phyloP scores from a whole-genome alignment of 306 rosid genomes.

The Nissolia schottii region DNA sequence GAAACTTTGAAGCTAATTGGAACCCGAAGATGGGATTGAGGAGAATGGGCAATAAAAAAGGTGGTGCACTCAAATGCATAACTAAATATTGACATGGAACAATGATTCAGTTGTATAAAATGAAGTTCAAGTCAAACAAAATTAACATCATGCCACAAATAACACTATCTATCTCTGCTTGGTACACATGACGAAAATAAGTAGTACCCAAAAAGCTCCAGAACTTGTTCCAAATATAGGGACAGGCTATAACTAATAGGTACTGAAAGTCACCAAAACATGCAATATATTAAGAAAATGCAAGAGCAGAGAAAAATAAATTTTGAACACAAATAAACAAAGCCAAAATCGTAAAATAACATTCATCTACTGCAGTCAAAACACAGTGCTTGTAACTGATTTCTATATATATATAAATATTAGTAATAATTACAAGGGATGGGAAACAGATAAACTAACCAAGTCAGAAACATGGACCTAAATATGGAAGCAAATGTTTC shows the following conservation, averaged over 20 bases:
- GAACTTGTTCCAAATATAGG: not conserved
- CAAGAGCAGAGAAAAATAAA: not conserved
- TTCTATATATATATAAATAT: slow-evolving; percentile 39
- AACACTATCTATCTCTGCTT: not conserved
- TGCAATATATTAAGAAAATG: not conserved
- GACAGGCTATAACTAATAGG: not conserved
- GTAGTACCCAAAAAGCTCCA: not conserved
- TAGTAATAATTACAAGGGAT: slow-evolving; percentile 56
- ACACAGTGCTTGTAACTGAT: slow-evolving; percentile 30
- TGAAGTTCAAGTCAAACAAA: slow-evolving; percentile 1
- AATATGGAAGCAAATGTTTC: slow-evolving; percentile 82
- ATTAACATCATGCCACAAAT: not conserved
- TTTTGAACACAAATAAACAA: not conserved
- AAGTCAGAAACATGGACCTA: slow-evolving; percentile 84
- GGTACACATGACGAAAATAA: not conserved
- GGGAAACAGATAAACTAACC: slow-evolving; percentile 93
- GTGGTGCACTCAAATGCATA: not conserved
- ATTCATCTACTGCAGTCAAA: slow-evolving; percentile 21
- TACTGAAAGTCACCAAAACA: not conserved
- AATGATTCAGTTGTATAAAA: not conserved
- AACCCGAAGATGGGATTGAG: not conserved
- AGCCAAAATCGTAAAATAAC: slow-evolving; percentile 2
- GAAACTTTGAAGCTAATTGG: not conserved
- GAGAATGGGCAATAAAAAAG: not conserved
- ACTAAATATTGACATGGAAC: slow-evolving; percentile 3